phyloP scores from a whole-genome alignment of 495 filamentous ascomycete genomes.

The Aspergillus baeticus region DNA sequence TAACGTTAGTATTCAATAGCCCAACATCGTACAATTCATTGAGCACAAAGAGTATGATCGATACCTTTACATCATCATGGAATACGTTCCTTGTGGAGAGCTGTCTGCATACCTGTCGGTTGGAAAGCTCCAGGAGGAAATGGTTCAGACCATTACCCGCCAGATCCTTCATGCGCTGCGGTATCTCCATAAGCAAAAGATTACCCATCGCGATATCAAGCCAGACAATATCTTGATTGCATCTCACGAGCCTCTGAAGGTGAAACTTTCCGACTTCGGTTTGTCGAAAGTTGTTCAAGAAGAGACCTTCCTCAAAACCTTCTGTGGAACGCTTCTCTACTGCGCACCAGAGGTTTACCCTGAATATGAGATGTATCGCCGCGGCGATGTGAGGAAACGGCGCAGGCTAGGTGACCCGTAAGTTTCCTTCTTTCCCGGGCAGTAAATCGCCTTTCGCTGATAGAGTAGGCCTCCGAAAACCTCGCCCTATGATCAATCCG shows the following conservation, averaged over 20 bases:
- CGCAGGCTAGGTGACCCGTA: conserved; percentile 50
- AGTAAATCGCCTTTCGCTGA: conserved; percentile 18
- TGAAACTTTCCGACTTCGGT: conserved; percentile 95
- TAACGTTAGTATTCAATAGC: conserved; percentile 40
- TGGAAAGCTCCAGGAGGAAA: conserved; percentile 62
- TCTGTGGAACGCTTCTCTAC: conserved; percentile 93
- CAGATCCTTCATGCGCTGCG: conserved; percentile 80
- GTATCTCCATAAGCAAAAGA: conserved; percentile 82
- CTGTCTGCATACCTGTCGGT: conserved; percentile 68
- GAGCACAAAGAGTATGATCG: conserved; percentile 76
- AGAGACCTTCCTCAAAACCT: conserved; percentile 90
- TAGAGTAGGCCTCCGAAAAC: conserved; percentile 39
- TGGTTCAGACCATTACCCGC: conserved; percentile 65
- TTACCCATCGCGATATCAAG: conserved; percentile 96
- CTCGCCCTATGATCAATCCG: conserved; percentile 76
- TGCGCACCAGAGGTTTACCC: conserved; percentile 96
- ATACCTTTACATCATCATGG: conserved; percentile 94
- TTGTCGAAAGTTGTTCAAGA: conserved; percentile 89
- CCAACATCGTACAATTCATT: conserved; percentile 88
- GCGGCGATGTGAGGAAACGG: conserved; percentile 48
- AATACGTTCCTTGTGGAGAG: conserved; percentile 83
- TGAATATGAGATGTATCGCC: conserved; percentile 60
- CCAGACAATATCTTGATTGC: conserved; percentile 93
- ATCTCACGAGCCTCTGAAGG: conserved; percentile 65
- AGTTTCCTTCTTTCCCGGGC: conserved; percentile 11